Percentiles rank a stretch among this genome's conserved stretches.
These are phyloP conservation scores for Acorus calamus DNA, from an alignment of 106 monocot species.

Conservation along the genomic window DNA sequence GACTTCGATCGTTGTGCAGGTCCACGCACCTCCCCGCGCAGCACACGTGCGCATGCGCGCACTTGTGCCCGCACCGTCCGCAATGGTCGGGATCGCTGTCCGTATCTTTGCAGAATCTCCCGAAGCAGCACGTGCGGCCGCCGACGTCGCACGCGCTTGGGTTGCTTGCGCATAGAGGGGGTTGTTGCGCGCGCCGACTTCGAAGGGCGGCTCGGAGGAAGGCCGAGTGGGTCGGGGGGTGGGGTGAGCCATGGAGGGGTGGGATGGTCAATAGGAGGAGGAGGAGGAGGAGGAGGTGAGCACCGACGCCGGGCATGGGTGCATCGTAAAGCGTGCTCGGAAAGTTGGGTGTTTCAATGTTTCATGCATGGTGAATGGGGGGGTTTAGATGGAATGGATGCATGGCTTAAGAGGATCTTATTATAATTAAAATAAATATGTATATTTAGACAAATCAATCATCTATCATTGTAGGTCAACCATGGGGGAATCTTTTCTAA, in stretches of 20 bases:
- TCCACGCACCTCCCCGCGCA: conserved; percentile 20
- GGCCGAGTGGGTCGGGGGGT: conserved; percentile 10
- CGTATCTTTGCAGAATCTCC: conserved; percentile 17
- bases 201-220: conserved; percentile 14
- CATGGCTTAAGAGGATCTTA: too few species aligned
- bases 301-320: conserved; percentile 4
- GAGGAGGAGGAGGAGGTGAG: conserved; percentile 9
- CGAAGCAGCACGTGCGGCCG: conserved; percentile 24
- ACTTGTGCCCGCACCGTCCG: conserved; percentile 13
- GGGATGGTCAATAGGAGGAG: neutral
- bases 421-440: too few species aligned
- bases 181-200: neutral
- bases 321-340: conserved; percentile 9
- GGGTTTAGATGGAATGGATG: too few species aligned
- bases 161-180: conserved; percentile 4
- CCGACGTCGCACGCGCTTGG: conserved; percentile 15
- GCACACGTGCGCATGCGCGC: conserved; percentile 11
- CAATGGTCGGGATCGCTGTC: conserved; percentile 17
- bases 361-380: too few species aligned
- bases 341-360: neutral
- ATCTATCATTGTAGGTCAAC: neutral
- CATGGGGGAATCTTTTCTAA: conserved; percentile 12
- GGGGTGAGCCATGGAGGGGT: neutral
- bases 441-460: neutral
- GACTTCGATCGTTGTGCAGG: conserved; percentile 1